These are phyloP conservation scores for Lentinula lateritia DNA, from an alignment of 768 basidiomycete genomes.

Conservation along the genomic window DNA sequence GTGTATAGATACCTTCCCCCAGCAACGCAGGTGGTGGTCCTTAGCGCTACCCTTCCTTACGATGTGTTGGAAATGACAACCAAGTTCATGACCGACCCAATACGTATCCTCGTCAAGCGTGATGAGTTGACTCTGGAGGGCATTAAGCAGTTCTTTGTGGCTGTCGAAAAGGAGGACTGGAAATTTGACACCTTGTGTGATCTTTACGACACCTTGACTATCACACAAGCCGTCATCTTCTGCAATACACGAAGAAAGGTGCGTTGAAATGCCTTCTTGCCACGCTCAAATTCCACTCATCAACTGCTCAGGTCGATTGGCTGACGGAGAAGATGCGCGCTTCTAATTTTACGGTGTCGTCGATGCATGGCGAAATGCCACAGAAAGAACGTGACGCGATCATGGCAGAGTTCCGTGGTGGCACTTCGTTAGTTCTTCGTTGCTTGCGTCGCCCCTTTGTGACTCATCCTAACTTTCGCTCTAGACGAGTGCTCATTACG, in stretches of 20 bases:
- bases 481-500: conserved; percentile 87
- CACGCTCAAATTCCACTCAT: neutral
- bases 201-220: conserved; percentile 96
- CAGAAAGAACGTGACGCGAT: conserved; percentile 95
- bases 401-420: conserved; percentile 94
- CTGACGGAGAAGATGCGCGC: conserved; percentile 97
- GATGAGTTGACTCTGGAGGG: conserved; percentile 97
- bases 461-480: conserved; percentile 3
- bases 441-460: neutral
- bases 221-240: conserved; percentile 99
- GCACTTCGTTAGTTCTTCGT: conserved; percentile 66
- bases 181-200: conserved; percentile 98
- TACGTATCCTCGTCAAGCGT: conserved; percentile 98
- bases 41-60: conserved; percentile 93
- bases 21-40: conserved; percentile 92
- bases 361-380: conserved; percentile 95
- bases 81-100: conserved; percentile 99
- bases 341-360: conserved; percentile 98
- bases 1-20: conserved; percentile 97
- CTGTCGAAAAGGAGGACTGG: conserved; percentile 99
- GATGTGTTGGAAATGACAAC: conserved; percentile 99
- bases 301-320: conserved; percentile 80
- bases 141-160: conserved; percentile 96
- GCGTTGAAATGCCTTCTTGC: conserved; percentile 11
- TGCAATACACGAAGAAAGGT: conserved; percentile 98